Conservation (phyloP, 2,329 filamentous ascomycete genomes). For the Stemphylium beticola region DNA sequence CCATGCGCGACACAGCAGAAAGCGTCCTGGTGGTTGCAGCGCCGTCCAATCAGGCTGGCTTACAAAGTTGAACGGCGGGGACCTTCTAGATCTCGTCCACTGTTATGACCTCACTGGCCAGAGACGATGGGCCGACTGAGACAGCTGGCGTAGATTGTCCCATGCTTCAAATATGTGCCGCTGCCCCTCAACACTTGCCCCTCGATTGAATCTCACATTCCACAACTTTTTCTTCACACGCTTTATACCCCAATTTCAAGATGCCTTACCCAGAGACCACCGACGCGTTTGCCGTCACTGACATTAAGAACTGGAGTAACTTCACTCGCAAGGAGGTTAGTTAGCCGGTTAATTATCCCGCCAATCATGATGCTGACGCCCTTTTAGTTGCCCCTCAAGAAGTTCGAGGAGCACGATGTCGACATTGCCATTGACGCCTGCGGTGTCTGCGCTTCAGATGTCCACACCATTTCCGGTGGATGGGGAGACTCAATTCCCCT, state of each 20-base stretch:
- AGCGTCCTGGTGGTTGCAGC: not conserved
- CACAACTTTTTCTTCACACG: constrained; percentile 8
- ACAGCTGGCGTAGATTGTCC: constrained; percentile 21
- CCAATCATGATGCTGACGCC: constrained; percentile 16
- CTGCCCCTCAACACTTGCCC: constrained; percentile 33
- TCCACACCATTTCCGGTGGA: constrained; percentile 60
- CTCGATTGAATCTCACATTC: constrained; percentile 14
- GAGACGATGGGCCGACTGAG: constrained; percentile 32
- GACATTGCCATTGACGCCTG: constrained; percentile 80
- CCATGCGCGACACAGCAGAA: constrained; percentile 6
- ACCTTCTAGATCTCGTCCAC: constrained; percentile 18
- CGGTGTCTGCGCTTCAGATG: constrained; percentile 57
- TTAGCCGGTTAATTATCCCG: not conserved
- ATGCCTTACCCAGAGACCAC: constrained; percentile 61
- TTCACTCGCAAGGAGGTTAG: constrained; percentile 64
- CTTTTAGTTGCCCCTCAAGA: constrained; percentile 76
- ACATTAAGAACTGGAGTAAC: constrained; percentile 66
- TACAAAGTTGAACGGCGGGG: constrained; percentile 6
- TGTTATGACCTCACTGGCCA: constrained; percentile 45
- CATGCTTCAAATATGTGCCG: constrained; percentile 33
- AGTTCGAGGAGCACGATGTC: constrained; percentile 84
- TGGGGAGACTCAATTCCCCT: constrained; percentile 68
- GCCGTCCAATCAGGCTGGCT: constrained; percentile 6
- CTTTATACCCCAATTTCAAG: constrained; percentile 24
- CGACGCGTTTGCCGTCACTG: constrained; percentile 56